phyloP scores from a whole-genome alignment of 129 eudicot genomes.

The Artemisia annua region DNA sequence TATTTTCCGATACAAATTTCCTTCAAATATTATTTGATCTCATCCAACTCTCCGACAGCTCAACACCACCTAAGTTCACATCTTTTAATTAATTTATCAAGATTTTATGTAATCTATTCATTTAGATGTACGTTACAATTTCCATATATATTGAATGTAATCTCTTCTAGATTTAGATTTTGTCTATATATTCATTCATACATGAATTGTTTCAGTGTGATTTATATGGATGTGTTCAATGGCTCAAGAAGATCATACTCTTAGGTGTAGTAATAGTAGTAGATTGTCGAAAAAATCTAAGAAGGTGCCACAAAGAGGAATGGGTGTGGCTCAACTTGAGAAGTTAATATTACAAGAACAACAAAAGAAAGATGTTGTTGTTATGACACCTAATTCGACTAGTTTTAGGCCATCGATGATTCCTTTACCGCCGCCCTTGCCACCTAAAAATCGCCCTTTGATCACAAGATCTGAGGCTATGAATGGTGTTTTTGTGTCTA shows the following conservation, averaged over 20 bases:
- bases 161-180: conserved; percentile 10
- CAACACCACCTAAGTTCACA: conserved; percentile 17
- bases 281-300: conserved; percentile 56
- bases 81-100: conserved; percentile 17
- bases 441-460: conserved; percentile 31
- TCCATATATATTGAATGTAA: neutral
- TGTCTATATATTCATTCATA: conserved; percentile 7
- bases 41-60: conserved; percentile 46
- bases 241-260: conserved; percentile 57
- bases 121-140: conserved; percentile 34
- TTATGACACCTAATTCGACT: conserved; percentile 32
- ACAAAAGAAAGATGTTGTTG: conserved; percentile 38
- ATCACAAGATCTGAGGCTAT: conserved; percentile 34
- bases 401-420: conserved; percentile 39
- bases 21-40: conserved; percentile 26
- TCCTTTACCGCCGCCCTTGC: conserved; percentile 32
- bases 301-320: conserved; percentile 85
- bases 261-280: conserved; percentile 30
- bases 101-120: conserved; percentile 37
- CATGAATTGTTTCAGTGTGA: conserved; percentile 5
- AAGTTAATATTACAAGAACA: conserved; percentile 72
- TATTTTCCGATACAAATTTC: conserved; percentile 10
- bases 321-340: conserved; percentile 92
- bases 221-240: conserved; percentile 49
- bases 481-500: conserved; percentile 22